Evolutionary conservation across 257 asterid species (phyloP), one percentile per base, ranked within the genome.

Genomic region (Penstemon barbatus): DNA sequence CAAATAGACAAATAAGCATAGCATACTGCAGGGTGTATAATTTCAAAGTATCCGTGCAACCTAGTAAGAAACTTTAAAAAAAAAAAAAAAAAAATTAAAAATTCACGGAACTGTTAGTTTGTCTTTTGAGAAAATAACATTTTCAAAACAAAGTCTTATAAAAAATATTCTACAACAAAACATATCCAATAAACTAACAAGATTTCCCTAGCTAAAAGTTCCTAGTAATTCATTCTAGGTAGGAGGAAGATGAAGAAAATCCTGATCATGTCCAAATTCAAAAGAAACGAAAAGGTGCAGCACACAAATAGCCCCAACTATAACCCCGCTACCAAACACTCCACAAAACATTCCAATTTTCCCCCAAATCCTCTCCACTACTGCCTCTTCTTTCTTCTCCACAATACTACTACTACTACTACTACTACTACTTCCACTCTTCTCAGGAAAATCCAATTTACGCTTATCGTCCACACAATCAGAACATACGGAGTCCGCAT

Each of bases 281-380:
- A 43, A 65, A 36, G 5, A 40, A 8, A 8, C 41, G 12, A 74
- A 19, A 61, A 8, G 62, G 13, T 42, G 19, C 72, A 43, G 64
- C 71, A 67, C 25, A 69, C 70, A 71, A 48, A 77, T 18, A 1
- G 74, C 80, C 4, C 85, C 85, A 12, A 65, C 38, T 50, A 77
- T 42, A 57, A 74, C 5, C 6, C 85, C 85, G 40, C 80, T 46
- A 0, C 78, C 82, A 63, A 77, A 80, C 38, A 44, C 80, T 4
- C 78, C 78, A 50, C 69, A 61, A 25, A 33, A 68, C 38, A 38
- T 74, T 49, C 68, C 53, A 33, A 50, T 9, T n/a, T 42, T 52
- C 7, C 80, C 38, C 80, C 75, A 50, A 8, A 36, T 15, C 12
- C 45, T 53, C 67, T 57, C 65, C 40, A 6, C 73, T 57, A 6